A percentile compares a stretch with the other conserved stretches of the same genome.
These are phyloP conservation scores for Solanum hybrid DNA, from an alignment of 305 asterid species.

Conservation along the genomic window DNA sequence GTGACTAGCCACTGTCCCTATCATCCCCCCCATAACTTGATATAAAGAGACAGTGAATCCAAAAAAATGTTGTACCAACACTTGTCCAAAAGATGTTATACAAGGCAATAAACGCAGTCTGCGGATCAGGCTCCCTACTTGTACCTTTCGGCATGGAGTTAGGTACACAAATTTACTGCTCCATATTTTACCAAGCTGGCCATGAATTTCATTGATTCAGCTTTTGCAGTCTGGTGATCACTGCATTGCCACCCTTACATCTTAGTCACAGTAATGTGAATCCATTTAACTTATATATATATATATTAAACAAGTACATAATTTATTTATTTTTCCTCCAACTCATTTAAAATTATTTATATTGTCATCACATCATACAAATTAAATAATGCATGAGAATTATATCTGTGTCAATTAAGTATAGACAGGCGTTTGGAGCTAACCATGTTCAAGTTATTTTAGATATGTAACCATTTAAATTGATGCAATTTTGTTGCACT, in stretches of 20 bases:
- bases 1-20: slow-evolving; percentile 1
- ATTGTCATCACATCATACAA: not conserved
- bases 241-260: not conserved
- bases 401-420: not conserved
- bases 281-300: not conserved
- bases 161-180: not conserved
- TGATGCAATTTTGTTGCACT: not conserved
- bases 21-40: not conserved
- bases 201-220: not conserved
- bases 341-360: not conserved
- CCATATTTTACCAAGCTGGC: not conserved
- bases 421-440: not conserved
- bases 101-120: not conserved
- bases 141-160: not conserved
- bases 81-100: not conserved
- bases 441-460: not conserved
- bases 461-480: not conserved
- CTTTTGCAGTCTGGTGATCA: not conserved
- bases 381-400: too few relatives aligned
- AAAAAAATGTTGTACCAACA: not conserved
- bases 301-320: too few relatives aligned
- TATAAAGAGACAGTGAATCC: not conserved
- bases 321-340: not conserved
- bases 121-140: not conserved
- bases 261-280: not conserved